Evolutionary conservation across 2,329 filamentous ascomycete species (phyloP).

Genomic region (Dissoconium aciculare): DNA sequence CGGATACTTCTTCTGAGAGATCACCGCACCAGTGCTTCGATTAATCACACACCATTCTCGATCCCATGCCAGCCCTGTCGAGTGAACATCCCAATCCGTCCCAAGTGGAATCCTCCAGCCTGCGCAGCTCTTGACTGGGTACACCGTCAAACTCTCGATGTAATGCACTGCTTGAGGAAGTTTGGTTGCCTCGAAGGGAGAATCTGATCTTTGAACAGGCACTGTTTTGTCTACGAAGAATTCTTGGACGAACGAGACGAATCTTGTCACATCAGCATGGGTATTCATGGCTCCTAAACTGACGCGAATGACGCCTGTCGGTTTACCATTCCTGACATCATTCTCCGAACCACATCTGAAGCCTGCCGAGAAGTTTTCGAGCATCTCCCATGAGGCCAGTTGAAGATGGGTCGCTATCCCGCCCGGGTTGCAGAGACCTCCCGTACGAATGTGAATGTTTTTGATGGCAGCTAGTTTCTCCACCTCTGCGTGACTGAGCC

Average conservation of each 20-base stretch:
- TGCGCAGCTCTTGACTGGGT: slow-evolving; percentile 88
- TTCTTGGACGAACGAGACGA: slow-evolving; percentile 35
- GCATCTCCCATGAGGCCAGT: slow-evolving; percentile 68
- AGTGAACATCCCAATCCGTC: slow-evolving; percentile 57
- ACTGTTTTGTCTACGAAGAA: slow-evolving; percentile 19
- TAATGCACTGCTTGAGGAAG: slow-evolving; percentile 13
- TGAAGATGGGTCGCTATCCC: slow-evolving; percentile 61
- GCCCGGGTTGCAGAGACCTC: slow-evolving; percentile 82
- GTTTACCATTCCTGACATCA: slow-evolving; percentile 69
- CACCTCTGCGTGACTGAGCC: slow-evolving; percentile 69
- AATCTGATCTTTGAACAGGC: neutral
- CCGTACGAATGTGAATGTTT: slow-evolving; percentile 71
- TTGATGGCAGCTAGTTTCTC: slow-evolving; percentile 72
- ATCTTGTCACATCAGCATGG: slow-evolving; percentile 52
- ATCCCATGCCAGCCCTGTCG: slow-evolving; percentile 84
- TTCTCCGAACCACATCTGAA: slow-evolving; percentile 72
- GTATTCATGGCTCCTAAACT: slow-evolving; percentile 89
- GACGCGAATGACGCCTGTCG: slow-evolving; percentile 70
- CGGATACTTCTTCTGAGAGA: slow-evolving; percentile 81
- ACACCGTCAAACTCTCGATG: slow-evolving; percentile 45
- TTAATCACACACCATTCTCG: slow-evolving; percentile 93
- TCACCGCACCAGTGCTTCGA: slow-evolving; percentile 62
- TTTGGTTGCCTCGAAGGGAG: neutral
- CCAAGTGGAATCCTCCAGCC: slow-evolving; percentile 55
- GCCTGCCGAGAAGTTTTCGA: slow-evolving; percentile 67